Conservation (phyloP, 2,329 filamentous ascomycete genomes). For the Ceratocystis smalleyi region DNA sequence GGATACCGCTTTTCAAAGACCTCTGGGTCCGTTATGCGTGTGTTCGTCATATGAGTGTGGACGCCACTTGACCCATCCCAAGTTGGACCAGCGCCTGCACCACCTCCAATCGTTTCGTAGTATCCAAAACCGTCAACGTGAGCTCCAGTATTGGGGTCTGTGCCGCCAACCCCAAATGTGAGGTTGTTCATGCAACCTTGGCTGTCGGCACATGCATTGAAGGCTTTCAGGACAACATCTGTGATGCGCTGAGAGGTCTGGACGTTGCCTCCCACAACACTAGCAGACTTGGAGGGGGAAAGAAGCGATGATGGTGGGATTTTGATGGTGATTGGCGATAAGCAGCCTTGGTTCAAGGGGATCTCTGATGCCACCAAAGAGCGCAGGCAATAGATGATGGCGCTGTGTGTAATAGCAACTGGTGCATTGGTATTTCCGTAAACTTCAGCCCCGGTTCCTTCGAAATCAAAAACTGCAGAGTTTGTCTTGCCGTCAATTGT, state of each 20-base stretch:
- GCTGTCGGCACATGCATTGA: conserved; percentile 61
- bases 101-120: conserved; percentile 48
- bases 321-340: conserved; percentile 57
- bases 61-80: conserved; percentile 32
- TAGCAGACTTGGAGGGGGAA: conserved; percentile 59
- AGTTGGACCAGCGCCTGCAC: conserved; percentile 51
- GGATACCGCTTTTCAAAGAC: conserved; percentile 44
- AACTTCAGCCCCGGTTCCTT: conserved; percentile 63
- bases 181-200: conserved; percentile 76
- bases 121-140: conserved; percentile 30
- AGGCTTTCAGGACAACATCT: conserved; percentile 46
- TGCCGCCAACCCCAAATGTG: conserved; percentile 57
- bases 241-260: conserved; percentile 31
- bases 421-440: conserved; percentile 72
- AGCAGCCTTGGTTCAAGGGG: conserved; percentile 67
- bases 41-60: conserved; percentile 54
- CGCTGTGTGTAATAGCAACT: conserved; percentile 65
- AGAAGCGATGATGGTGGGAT: conserved; percentile 61
- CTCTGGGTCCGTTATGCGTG: conserved; percentile 48
- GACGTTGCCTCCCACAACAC: conserved; percentile 72
- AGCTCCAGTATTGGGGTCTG: conserved; percentile 25
- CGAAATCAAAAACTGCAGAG: conserved; percentile 67
- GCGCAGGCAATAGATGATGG: conserved; percentile 76
- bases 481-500: conserved; percentile 60
- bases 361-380: conserved; percentile 70